Conservation (phyloP, 495 filamentous ascomycete species). For the Xylaria curta region DNA sequence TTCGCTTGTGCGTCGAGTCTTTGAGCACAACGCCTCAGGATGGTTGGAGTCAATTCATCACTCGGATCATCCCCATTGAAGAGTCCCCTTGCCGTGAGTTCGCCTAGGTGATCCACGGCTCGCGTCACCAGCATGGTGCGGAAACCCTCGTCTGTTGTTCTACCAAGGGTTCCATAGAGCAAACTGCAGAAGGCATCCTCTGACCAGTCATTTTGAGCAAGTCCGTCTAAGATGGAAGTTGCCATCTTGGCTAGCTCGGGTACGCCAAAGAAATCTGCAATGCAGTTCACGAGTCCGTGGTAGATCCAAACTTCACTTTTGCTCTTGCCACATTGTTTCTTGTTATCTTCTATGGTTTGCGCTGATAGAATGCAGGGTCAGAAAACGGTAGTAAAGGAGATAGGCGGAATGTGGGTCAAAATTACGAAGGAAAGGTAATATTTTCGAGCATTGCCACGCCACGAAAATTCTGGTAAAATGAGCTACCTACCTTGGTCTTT, state of each 20-base stretch:
- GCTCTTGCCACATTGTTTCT: neutral
- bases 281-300: slow-evolving; percentile 9
- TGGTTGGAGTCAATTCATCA: neutral
- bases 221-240: neutral
- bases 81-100: slow-evolving; percentile 3
- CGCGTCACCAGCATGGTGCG: neutral
- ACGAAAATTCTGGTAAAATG: neutral
- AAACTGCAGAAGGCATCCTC: slow-evolving; percentile 3
- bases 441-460: neutral
- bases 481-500: neutral
- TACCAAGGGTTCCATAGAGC: neutral
- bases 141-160: neutral
- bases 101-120: neutral
- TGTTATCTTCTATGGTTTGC: neutral
- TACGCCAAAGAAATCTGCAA: neutral
- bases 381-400: neutral
- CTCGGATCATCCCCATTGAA: neutral
- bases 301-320: neutral
- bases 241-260: slow-evolving; percentile 6
- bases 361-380: neutral
- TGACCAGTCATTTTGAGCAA: neutral
- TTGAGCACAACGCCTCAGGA: neutral
- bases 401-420: neutral
- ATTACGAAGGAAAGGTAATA: neutral
- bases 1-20: neutral